A percentile compares a stretch with the other conserved stretches of the same genome.
These are phyloP conservation scores for Phaseolus coccineus DNA, from an alignment of 331 rosid species.

Conservation along the genomic window DNA sequence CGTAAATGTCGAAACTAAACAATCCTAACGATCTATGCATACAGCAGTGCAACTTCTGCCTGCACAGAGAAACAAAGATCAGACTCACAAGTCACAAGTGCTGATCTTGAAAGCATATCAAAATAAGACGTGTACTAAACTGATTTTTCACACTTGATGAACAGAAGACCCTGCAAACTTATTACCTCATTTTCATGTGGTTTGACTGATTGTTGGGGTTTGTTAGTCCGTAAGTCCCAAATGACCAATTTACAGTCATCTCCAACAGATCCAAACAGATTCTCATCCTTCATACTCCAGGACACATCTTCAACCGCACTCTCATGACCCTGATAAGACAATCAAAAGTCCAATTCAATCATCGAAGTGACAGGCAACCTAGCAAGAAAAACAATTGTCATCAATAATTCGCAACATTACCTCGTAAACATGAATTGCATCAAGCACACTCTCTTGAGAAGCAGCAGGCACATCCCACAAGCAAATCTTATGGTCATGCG, in stretches of 20 bases:
- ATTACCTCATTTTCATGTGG: slow-evolving; percentile 91
- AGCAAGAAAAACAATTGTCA: neutral
- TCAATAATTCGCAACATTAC: slow-evolving; percentile 49
- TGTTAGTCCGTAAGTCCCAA: slow-evolving; percentile 89
- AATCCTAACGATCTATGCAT: neutral
- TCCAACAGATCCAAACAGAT: slow-evolving; percentile 84
- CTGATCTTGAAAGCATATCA: neutral
- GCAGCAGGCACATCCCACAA: slow-evolving; percentile 82
- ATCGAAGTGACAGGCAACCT: slow-evolving; percentile 8
- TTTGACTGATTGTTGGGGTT: slow-evolving; percentile 69
- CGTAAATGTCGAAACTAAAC: neutral
- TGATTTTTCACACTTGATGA: slow-evolving; percentile 5
- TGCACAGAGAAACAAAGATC: neutral
- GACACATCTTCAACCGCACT: slow-evolving; percentile 82
- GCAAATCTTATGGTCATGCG: slow-evolving; percentile 78
- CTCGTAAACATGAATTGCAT: slow-evolving; percentile 74
- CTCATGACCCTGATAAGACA: slow-evolving; percentile 63
- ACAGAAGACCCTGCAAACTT: slow-evolving; percentile 16
- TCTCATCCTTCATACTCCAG: slow-evolving; percentile 76
- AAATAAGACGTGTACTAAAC: neutral
- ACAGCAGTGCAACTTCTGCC: neutral
- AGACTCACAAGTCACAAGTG: neutral
- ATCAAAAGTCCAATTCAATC: slow-evolving; percentile 19
- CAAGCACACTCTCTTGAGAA: slow-evolving; percentile 64
- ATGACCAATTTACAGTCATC: slow-evolving; percentile 80